These are phyloP conservation scores for Nephelium lappaceum DNA, from an alignment of 345 rosid species.

Conservation along the genomic window DNA sequence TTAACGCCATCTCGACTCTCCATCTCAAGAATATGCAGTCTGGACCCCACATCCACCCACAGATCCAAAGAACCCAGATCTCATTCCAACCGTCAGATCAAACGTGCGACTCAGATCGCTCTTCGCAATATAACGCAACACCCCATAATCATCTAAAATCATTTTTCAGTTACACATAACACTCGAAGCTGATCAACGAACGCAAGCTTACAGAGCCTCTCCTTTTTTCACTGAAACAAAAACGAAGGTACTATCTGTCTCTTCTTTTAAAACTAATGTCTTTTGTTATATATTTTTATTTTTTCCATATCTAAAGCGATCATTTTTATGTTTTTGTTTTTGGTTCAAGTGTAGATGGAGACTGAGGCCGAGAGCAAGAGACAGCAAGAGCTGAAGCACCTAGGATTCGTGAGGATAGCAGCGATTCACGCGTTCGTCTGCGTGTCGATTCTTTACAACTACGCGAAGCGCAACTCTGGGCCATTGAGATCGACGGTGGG, in stretches of 20 bases:
- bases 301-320: not conserved
- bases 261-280: not conserved
- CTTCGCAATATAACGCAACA: not conserved
- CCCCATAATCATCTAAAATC: not conserved
- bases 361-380: constrained; percentile 33
- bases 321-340: not conserved
- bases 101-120: constrained; percentile 19
- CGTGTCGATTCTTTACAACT: constrained; percentile 60
- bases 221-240: not conserved
- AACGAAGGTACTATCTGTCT: not conserved
- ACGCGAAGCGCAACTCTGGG: constrained; percentile 81
- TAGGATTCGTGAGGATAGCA: constrained; percentile 64
- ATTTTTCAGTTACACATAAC: too few species aligned
- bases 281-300: not conserved
- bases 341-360: constrained; percentile 42
- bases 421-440: constrained; percentile 54
- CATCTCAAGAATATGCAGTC: not conserved
- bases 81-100: constrained; percentile 42
- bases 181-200: not conserved
- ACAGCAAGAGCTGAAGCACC: constrained; percentile 54
- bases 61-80: constrained; percentile 2
- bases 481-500: constrained; percentile 69
- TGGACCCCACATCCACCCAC: constrained; percentile 1
- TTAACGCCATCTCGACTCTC: not conserved
- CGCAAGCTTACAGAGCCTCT: not conserved